Evolutionary conservation across 176 grass and related monocot species (phyloP).

Genomic region (Oryza glaberrima): DNA sequence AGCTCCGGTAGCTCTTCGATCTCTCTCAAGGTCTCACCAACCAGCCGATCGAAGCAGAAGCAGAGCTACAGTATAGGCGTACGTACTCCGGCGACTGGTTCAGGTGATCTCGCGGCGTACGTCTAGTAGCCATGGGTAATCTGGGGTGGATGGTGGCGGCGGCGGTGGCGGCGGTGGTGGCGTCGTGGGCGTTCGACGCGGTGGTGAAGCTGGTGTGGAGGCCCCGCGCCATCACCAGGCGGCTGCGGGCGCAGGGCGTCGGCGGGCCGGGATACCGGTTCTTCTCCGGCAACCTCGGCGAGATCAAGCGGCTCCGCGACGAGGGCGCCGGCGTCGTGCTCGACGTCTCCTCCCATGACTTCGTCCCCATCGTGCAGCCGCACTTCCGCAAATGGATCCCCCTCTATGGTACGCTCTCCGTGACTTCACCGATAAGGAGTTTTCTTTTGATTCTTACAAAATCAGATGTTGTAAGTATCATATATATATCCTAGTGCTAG

Average conservation of each 20-base stretch:
- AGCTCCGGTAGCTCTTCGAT: too few relatives aligned
- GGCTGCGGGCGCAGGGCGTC: slow-evolving; percentile 50
- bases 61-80: too few relatives aligned
- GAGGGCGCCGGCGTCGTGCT: slow-evolving; percentile 25
- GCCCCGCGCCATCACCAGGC: slow-evolving; percentile 27
- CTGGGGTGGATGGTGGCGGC: slow-evolving; percentile 29
- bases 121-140: neutral
- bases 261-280: slow-evolving; percentile 50
- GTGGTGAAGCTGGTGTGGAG: slow-evolving; percentile 49
- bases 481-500: too few relatives aligned
- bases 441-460: too few relatives aligned
- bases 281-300: slow-evolving; percentile 11
- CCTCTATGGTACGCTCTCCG: slow-evolving; percentile 37
- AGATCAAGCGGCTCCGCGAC: neutral
- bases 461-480: too few relatives aligned
- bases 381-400: slow-evolving; percentile 53
- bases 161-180: slow-evolving; percentile 7
- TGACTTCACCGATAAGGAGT: too few relatives aligned
- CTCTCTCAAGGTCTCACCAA: too few relatives aligned
- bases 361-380: slow-evolving; percentile 53
- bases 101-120: too few relatives aligned
- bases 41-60: too few relatives aligned
- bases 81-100: too few relatives aligned
- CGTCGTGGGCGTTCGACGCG: slow-evolving; percentile 42
- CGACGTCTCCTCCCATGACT: slow-evolving; percentile 44